Evolutionary conservation across 139 green algal genomes (phyloP), one percentile per base, ranked within the genome.

Genomic region (Micractinium sp.): DNA sequence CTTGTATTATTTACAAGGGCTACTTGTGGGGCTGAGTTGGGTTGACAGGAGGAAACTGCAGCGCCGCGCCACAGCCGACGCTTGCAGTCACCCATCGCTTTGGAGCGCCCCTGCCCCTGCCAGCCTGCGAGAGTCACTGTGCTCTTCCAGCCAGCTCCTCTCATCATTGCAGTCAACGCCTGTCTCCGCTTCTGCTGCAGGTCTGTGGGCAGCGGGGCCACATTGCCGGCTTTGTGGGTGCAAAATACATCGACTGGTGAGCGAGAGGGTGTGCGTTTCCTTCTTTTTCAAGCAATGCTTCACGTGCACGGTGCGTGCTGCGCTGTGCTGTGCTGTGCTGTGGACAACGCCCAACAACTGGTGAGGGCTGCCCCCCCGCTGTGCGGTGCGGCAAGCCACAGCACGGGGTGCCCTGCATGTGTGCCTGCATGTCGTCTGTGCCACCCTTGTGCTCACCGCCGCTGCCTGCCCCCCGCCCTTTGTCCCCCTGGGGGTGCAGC

Each of bases 151-250:
- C n/a, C n/a, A n/a, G n/a, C n/a, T n/a, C n/a, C n/a, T n/a, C n/a
- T n/a, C n/a, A n/a, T 16, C 22, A 16, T 23, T 71, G 41, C 47
- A 69, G 27, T 25, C 41, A 85, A 35, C 76, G 18, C 35, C 38
- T 19, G 22, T 35, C 78, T 20, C 38, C 12, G 1, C 16, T 63
- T 36, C 27, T 13, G 1, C 18, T n/a, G 53, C 87, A 99, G 95
- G 96, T 99, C 0, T 99, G 97, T 80, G 96, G 96, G 35, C 88
- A 92, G 74, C 89, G 61, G 1, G 96, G 93, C 1, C 97, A 99
- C 90, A 90, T 87, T n/a, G 96, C 97, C 1, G 97, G 97, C 61
- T 99, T 99, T 90, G 90, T 97, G 13, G 96, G 96, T 0, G 91
- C 94, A 38, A 92, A 93, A 31, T 88, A 29, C 95, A 29, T 97